Percentiles rank a stretch among this genome's conserved stretches.
phyloP scores from a whole-genome alignment of 2,329 filamentous ascomycete genomes.

The Fonsecaea pugnacius region DNA sequence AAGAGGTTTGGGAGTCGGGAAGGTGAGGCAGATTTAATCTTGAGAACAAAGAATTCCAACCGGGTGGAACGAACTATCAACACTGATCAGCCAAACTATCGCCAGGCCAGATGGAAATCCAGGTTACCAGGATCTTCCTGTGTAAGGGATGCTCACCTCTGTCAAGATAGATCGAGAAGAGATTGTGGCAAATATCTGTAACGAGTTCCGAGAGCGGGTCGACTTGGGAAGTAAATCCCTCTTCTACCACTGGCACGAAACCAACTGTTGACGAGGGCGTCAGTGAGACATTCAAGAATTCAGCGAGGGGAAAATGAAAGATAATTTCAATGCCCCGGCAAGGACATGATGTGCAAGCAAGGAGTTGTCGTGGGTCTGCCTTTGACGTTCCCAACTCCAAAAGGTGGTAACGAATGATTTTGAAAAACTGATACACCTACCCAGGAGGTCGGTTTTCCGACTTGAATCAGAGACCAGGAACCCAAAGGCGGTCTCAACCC shows the following conservation, averaged over 20 bases:
- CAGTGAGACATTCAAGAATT: slow-evolving; percentile 25
- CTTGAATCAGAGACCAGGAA: slow-evolving; percentile 10
- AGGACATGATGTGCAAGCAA: slow-evolving; percentile 29
- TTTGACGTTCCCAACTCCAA: slow-evolving; percentile 12
- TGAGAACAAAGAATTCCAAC: slow-evolving; percentile 42
- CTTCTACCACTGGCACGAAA: slow-evolving; percentile 10
- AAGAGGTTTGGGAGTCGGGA: slow-evolving; percentile 41
- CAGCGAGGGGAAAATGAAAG: slow-evolving; percentile 14
- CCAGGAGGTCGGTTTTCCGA: slow-evolving; percentile 24
- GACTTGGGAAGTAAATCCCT: slow-evolving; percentile 12
- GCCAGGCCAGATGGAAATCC: slow-evolving; percentile 25
- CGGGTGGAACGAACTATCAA: slow-evolving; percentile 44
- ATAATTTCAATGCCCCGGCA: slow-evolving; percentile 24
- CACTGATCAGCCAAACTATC: slow-evolving; percentile 45
- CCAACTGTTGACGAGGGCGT: slow-evolving; percentile 18
- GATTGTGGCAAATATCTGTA: slow-evolving; percentile 16
- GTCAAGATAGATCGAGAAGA: slow-evolving; percentile 7
- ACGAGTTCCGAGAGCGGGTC: slow-evolving; percentile 5
- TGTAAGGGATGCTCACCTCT: slow-evolving; percentile 23
- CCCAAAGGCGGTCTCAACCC: slow-evolving; percentile 1
- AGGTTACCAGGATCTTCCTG: slow-evolving; percentile 7
- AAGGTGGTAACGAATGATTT: slow-evolving; percentile 23
- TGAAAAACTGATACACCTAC: slow-evolving; percentile 17
- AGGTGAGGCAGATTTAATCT: slow-evolving; percentile 39
- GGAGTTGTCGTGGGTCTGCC: slow-evolving; percentile 21